These are phyloP conservation scores for Lycium ferocissimum DNA, from an alignment of 257 asterid species.

Conservation along the genomic window DNA sequence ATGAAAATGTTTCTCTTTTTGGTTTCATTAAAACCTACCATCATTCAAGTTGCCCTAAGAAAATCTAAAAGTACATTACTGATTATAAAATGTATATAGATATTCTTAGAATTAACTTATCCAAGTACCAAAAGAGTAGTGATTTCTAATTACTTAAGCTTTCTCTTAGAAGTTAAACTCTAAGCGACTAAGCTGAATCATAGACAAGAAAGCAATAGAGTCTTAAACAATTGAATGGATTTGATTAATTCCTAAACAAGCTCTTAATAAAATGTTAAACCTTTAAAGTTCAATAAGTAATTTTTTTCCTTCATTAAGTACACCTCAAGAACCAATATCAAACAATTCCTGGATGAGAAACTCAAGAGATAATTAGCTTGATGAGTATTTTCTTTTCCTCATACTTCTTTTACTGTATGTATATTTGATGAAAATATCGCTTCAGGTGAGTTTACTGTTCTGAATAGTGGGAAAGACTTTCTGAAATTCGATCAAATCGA, in stretches of 20 bases:
- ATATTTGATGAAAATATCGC: not conserved
- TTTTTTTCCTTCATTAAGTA: no score
- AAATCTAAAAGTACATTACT: not conserved
- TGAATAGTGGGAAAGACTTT: not conserved
- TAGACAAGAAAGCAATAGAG: not conserved
- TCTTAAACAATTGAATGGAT: not conserved
- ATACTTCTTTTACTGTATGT: not conserved
- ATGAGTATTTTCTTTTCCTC: not conserved
- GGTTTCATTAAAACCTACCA: not conserved
- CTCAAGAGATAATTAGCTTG: not conserved
- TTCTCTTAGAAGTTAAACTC: not conserved
- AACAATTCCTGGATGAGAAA: not conserved
- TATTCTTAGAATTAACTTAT: slow-evolving; percentile 10
- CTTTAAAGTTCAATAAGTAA: not conserved
- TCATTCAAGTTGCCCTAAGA: not conserved
- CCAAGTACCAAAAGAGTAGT: slow-evolving; percentile 10
- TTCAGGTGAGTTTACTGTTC: not conserved
- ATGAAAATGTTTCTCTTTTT: not conserved
- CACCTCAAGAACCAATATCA: not conserved
- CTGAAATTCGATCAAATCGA: not conserved
- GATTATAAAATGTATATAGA: not conserved
- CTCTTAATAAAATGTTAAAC: not conserved
- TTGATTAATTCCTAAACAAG: not conserved
- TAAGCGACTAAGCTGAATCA: not conserved
- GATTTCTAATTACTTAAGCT: not conserved